Conservation (phyloP, 169 alveolate genomes). For the Plasmodium adleri region DNA sequence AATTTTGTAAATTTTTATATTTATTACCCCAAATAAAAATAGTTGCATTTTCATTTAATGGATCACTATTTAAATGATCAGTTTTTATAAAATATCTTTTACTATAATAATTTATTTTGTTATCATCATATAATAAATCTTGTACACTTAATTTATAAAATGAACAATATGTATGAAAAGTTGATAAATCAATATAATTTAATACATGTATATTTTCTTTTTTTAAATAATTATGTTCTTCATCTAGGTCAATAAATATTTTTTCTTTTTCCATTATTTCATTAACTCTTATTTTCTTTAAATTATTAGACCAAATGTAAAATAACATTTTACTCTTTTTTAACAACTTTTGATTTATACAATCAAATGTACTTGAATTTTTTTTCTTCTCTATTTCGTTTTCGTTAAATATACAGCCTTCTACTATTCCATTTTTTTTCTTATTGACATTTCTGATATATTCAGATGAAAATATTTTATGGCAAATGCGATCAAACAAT, state of each 20-base stretch:
- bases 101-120: slow-evolving; percentile 5
- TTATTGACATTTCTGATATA: slow-evolving; percentile 17
- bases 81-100: slow-evolving; percentile 70
- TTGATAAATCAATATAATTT: slow-evolving; percentile 62
- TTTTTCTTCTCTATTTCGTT: not conserved
- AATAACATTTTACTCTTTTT: slow-evolving; percentile 57
- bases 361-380: slow-evolving; percentile 49
- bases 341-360: slow-evolving; percentile 37
- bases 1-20: slow-evolving; percentile 32
- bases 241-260: slow-evolving; percentile 16
- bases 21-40: slow-evolving; percentile 58
- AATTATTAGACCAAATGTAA: slow-evolving; percentile 41
- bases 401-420: slow-evolving; percentile 15
- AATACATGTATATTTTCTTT: slow-evolving; percentile 11
- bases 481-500: slow-evolving; percentile 12
- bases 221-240: slow-evolving; percentile 13
- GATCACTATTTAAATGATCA: slow-evolving; percentile 75
- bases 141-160: slow-evolving; percentile 59
- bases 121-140: slow-evolving; percentile 22
- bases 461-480: slow-evolving; percentile 28
- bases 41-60: slow-evolving; percentile 51
- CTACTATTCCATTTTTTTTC: not conserved
- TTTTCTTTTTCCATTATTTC: slow-evolving; percentile 42
- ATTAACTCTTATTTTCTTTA: slow-evolving; percentile 39
- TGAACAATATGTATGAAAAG: slow-evolving; percentile 55